Evolutionary conservation across 2,329 filamentous ascomycete species (phyloP).

Genomic region (Xylariaceae sp.): DNA sequence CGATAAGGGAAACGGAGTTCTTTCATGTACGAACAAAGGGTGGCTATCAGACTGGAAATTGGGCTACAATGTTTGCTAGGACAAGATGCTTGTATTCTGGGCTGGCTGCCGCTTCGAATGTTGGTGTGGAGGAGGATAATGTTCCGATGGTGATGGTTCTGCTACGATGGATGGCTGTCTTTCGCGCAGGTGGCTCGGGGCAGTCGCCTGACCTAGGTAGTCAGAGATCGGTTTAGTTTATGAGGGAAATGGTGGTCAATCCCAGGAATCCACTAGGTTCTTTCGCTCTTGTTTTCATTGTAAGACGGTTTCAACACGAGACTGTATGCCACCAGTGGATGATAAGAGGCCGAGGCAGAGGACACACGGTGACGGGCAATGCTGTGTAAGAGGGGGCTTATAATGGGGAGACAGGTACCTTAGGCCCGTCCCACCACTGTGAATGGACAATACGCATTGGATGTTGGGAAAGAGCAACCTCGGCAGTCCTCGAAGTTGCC

Average conservation of each 20-base stretch:
- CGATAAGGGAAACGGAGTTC: neutral
- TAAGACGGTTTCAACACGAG: too few relatives aligned
- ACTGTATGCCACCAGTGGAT: too few relatives aligned
- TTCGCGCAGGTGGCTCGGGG: neutral
- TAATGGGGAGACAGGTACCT: too few relatives aligned
- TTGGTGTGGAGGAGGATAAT: neutral
- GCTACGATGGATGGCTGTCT: neutral
- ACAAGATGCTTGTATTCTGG: neutral
- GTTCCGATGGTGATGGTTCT: neutral
- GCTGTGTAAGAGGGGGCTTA: too few relatives aligned
- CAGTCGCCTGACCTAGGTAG: too few relatives aligned
- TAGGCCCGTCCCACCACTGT: too few relatives aligned
- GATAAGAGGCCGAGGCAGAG: too few relatives aligned
- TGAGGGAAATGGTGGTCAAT: slow-evolving; percentile 8
- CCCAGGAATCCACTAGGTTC: neutral
- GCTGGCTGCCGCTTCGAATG: neutral
- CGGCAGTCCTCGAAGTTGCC: too few relatives aligned
- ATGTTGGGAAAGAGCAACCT: too few relatives aligned
- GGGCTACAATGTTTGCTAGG: slow-evolving; percentile 13
- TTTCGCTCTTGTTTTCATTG: too few relatives aligned
- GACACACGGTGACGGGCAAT: too few relatives aligned
- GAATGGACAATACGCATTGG: too few relatives aligned
- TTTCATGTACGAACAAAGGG: slow-evolving; percentile 16
- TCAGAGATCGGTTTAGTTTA: slow-evolving; percentile 1
- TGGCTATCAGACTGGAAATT: slow-evolving; percentile 14